Evolutionary conservation across 1,284 basidiomycete species (phyloP).

Genomic region (Microbotryum violaceum): DNA sequence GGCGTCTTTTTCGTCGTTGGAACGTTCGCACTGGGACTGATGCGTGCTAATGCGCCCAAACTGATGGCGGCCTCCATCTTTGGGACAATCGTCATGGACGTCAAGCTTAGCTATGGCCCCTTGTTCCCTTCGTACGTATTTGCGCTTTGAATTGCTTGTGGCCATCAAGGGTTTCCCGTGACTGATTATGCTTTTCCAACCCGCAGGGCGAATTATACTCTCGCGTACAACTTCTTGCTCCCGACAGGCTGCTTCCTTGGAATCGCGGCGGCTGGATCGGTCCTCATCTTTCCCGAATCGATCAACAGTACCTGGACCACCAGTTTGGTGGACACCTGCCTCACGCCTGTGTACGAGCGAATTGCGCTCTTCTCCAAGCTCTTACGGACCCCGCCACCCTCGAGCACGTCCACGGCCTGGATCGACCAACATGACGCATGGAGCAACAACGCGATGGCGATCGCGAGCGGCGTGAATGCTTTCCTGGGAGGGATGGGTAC

Average conservation of each 20-base stretch:
- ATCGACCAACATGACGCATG: background rate
- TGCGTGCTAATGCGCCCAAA: conserved; percentile 57
- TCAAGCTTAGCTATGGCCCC: conserved; percentile 53
- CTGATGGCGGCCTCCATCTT: conserved; percentile 45
- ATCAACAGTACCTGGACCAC: conserved; percentile 50
- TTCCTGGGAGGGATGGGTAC: conserved; percentile 37
- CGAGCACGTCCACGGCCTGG: conserved; percentile 12
- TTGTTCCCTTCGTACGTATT: conserved; percentile 52
- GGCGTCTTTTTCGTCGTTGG: conserved; percentile 65
- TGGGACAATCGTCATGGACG: conserved; percentile 52
- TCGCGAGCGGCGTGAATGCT: conserved; percentile 32
- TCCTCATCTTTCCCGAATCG: conserved; percentile 65
- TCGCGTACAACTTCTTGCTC: conserved; percentile 49
- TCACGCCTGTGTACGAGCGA: conserved; percentile 37
- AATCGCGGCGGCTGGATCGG: conserved; percentile 51
- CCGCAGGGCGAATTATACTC: background rate
- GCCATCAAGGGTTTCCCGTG: background rate
- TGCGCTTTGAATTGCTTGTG: conserved; percentile 9
- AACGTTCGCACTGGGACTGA: conserved; percentile 52
- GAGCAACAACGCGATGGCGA: conserved; percentile 21
- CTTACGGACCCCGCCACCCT: conserved; percentile 31
- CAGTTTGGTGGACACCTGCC: conserved; percentile 35
- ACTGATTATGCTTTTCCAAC: background rate
- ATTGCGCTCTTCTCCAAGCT: conserved; percentile 40
- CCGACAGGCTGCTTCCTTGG: conserved; percentile 56